phyloP scores from a whole-genome alignment of 768 basidiomycete genomes.

The Mycena vulgaris region DNA sequence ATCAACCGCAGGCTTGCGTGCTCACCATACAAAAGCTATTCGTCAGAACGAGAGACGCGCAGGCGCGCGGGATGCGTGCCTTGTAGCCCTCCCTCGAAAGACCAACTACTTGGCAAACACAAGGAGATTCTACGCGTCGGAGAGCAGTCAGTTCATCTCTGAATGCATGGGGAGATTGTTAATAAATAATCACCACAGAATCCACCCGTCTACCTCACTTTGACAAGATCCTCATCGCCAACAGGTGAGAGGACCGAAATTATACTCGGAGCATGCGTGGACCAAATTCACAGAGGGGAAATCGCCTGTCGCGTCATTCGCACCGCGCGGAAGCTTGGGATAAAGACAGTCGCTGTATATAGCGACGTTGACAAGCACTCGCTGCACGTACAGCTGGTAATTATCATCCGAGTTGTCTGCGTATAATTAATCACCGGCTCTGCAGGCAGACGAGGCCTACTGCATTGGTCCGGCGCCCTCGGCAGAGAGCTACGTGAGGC shows the following conservation, averaged over 20 bases:
- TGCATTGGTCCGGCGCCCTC: conserved; percentile 95
- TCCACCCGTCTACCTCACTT: conserved; percentile 69
- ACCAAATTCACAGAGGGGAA: conserved; percentile 76
- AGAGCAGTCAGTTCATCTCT: conserved; percentile 45
- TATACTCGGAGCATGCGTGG: neutral
- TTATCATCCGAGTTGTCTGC: neutral
- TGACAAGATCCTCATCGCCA: conserved; percentile 93
- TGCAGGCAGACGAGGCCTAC: conserved; percentile 88
- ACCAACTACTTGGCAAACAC: neutral
- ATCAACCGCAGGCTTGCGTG: conserved; percentile 31
- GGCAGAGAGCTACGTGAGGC: conserved; percentile 88
- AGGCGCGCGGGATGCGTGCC: neutral
- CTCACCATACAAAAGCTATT: conserved; percentile 20
- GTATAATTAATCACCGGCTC: conserved; percentile 1
- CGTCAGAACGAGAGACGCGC: conserved; percentile 20
- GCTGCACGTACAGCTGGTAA: conserved; percentile 87
- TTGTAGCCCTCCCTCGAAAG: conserved; percentile 20
- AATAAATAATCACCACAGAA: conserved; percentile 21
- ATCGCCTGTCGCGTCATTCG: conserved; percentile 97
- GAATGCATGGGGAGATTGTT: no score
- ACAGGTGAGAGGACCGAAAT: conserved; percentile 66
- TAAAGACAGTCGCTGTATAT: conserved; percentile 94
- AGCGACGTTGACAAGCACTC: conserved; percentile 88
- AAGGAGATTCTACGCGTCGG: conserved; percentile 45
- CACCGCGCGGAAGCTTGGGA: conserved; percentile 89